These are phyloP conservation scores for Epichloe sp. DNA, from an alignment of 2,329 filamentous ascomycete genomes.

Conservation along the genomic window DNA sequence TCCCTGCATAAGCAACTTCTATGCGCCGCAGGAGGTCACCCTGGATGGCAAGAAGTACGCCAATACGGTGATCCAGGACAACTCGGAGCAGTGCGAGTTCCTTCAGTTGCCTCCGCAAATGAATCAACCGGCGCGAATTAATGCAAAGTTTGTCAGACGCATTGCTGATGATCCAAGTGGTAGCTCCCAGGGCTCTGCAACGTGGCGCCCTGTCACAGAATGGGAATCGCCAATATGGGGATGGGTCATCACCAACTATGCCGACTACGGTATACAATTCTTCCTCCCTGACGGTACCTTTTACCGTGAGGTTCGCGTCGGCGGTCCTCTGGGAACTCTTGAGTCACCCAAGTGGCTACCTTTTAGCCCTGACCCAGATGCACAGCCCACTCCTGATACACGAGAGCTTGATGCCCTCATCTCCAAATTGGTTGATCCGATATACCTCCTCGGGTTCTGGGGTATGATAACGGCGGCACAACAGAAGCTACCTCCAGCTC, in stretches of 20 bases:
- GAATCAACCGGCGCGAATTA: constrained; percentile 25
- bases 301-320: constrained; percentile 24
- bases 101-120: constrained; percentile 28
- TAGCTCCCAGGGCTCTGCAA: not conserved
- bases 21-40: constrained; percentile 14
- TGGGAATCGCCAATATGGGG: constrained; percentile 30
- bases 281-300: constrained; percentile 27
- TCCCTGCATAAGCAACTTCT: constrained; percentile 23
- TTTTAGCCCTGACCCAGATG: constrained; percentile 11
- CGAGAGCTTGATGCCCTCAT: constrained; percentile 18
- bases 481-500: constrained; percentile 10
- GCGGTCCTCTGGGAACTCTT: too few relatives aligned
- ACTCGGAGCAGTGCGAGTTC: constrained; percentile 17
- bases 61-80: constrained; percentile 13
- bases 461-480: constrained; percentile 19
- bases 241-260: constrained; percentile 29
- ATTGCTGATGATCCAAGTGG: not conserved
- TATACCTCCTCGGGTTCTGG: constrained; percentile 20
- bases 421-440: constrained; percentile 8
- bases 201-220: constrained; percentile 13
- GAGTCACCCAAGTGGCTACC: constrained; percentile 19
- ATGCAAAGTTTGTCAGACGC: constrained; percentile 19
- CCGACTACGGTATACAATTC: constrained; percentile 27
- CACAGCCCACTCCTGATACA: constrained; percentile 4
- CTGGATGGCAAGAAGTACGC: constrained; percentile 6